Conservation (phyloP, 306 rosid genomes). For the Acacia confusa region DNA sequence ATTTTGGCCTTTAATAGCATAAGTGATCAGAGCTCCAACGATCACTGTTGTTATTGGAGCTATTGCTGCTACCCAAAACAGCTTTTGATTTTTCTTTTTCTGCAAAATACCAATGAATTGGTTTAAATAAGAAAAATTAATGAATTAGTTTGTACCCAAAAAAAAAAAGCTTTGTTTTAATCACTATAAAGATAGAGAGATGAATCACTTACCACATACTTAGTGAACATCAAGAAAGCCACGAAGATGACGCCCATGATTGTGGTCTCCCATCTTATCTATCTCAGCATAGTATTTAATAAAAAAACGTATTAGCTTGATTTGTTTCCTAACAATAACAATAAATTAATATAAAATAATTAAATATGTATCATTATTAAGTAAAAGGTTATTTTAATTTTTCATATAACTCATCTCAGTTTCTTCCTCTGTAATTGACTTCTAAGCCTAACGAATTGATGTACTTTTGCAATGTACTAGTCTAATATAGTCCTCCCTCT, state of each 20-base stretch:
- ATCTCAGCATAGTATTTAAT: background rate
- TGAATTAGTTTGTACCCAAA: background rate
- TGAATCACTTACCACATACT: slow-evolving; percentile 46
- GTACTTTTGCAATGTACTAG: too few relatives aligned
- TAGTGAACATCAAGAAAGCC: slow-evolving; percentile 55
- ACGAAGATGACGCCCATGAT: slow-evolving; percentile 62
- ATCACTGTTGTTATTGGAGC: slow-evolving; percentile 68
- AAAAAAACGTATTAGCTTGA: background rate
- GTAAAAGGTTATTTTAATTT: too few relatives aligned
- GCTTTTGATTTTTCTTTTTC: slow-evolving; percentile 60
- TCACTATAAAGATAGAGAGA: background rate
- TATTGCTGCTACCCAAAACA: slow-evolving; percentile 86
- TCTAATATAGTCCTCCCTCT: too few relatives aligned
- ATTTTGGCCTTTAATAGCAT: slow-evolving; percentile 43
- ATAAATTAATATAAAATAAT: background rate
- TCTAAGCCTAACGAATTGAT: too few relatives aligned
- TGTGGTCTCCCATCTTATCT: slow-evolving; percentile 80
- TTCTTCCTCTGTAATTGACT: too few relatives aligned
- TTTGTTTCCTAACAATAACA: background rate
- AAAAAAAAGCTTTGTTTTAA: background rate
- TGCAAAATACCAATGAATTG: slow-evolving; percentile 30
- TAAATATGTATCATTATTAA: background rate
- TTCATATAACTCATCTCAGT: too few relatives aligned
- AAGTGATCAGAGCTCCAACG: slow-evolving; percentile 55
- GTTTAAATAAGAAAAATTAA: background rate